Base-by-base conservation (phyloP, 2,329 filamentous ascomycete species). In the Cladorrhinum sp. region DNA sequence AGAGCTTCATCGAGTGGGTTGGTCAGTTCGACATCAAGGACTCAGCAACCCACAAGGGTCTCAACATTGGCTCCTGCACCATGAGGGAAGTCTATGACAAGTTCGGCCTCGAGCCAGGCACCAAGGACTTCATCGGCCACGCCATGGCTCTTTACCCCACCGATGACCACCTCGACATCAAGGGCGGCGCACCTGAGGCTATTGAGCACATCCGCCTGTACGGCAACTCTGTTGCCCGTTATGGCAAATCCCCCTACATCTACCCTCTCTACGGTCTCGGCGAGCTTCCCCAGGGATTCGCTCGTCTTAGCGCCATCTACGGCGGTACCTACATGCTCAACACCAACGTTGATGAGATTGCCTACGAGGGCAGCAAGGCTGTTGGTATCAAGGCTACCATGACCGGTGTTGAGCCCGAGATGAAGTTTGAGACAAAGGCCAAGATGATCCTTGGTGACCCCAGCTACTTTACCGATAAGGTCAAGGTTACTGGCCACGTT, bases 1-100 rank as follows among this genome's bases (percentile, higher is more conserved):
- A 96, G 86, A 89, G 87, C 77, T 99, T 98, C 80, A 86, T 98
- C 71, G 92, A 96, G 78, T 98, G 92, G 92, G 86, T 97, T 70
- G 94, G 92, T 67, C 85, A 85, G 66, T 97, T 96, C 75, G 88
- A 96, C 72, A 75, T 82, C 73, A 88, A 91, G 67, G 90, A 99
- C 74, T 84, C 92, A 33, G 81, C 86, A 56, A 93, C 91, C 70
- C 93, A 98, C 84, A 94, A 95, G 77, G 94, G 94, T 63, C 84
- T 98, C 67, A 87, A 95, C 76, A 81, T 99, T 65, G 82, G 82
- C 72, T 83, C 78, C 63, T 88, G 84, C 80, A 94, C 91, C 62
- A 96, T 98, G 93, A 96, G 92, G 83, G 94, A 97, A n/a, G 90
- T 99, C 39, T 99, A 96, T 73, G 93, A 98, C 80, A 97, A 98